Evolutionary conservation across 2,329 filamentous ascomycete species (phyloP).

Genomic region (Cryphonectria radicalis): DNA sequence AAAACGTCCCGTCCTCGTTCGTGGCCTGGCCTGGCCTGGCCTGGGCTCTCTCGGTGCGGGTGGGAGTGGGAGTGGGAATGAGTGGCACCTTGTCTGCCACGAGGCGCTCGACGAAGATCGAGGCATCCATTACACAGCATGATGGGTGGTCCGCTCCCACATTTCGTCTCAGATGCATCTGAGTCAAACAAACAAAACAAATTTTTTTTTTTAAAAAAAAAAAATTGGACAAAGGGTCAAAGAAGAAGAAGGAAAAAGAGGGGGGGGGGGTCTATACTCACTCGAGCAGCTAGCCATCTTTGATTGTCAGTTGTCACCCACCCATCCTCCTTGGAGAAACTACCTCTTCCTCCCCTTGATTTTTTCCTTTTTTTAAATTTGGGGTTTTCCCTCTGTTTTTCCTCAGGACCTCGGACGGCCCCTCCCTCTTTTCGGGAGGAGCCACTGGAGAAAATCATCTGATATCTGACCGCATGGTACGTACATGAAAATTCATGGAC

Average conservation of each 20-base stretch:
- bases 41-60: not conserved
- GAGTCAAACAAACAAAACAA: constrained; percentile 20
- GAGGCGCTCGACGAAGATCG: constrained; percentile 23
- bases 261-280: not conserved
- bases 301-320: not conserved
- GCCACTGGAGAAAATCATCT: constrained; percentile 24
- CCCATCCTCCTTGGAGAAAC: not conserved
- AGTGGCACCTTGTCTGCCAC: constrained; percentile 22
- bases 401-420: not conserved
- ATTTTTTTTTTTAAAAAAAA: too few relatives aligned
- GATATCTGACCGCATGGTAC: constrained; percentile 30
- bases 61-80: constrained; percentile 5
- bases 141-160: constrained; percentile 7
- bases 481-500: constrained; percentile 28
- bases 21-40: not conserved
- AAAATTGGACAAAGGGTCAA: not conserved
- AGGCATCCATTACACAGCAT: constrained; percentile 24
- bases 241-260: not conserved
- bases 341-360: not conserved
- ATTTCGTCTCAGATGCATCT: constrained; percentile 29
- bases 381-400: not conserved
- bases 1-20: not conserved
- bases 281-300: not conserved
- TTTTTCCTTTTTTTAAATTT: too few relatives aligned
- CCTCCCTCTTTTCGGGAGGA: constrained; percentile 23